Evolutionary conservation across 2,329 filamentous ascomycete genomes (phyloP).

Genomic region (Beauveria asiatica): DNA sequence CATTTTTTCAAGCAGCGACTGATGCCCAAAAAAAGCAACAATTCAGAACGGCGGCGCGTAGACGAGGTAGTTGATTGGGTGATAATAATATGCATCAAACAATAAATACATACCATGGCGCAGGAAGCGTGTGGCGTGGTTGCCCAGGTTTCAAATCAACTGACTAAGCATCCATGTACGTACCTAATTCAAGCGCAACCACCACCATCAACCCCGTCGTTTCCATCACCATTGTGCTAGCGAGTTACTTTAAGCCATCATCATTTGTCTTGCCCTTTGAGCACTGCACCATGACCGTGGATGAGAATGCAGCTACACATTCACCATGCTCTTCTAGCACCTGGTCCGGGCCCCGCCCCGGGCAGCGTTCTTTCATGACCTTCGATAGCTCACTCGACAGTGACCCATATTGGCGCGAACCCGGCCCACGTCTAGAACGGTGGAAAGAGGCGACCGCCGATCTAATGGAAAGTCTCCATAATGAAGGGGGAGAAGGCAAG

Average conservation of each 20-base stretch:
- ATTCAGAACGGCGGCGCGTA: not conserved
- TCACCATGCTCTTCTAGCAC: not conserved
- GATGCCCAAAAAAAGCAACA: not conserved
- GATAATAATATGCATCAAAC: not conserved
- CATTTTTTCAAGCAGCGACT: too few species aligned
- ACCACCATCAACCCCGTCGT: not conserved
- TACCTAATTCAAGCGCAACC: not conserved
- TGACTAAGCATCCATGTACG: too few species aligned
- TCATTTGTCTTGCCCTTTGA: not conserved
- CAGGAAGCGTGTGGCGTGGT: not conserved
- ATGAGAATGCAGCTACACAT: not conserved
- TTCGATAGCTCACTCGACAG: not conserved
- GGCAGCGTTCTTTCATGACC: not conserved
- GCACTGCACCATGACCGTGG: not conserved
- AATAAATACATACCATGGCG: not conserved
- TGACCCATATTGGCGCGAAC: not conserved
- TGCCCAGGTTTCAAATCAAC: too few species aligned
- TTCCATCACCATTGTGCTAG: not conserved
- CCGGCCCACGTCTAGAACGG: not conserved
- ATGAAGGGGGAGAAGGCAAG: not conserved
- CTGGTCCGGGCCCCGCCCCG: not conserved
- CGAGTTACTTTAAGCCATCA: not conserved
- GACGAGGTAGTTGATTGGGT: not conserved
- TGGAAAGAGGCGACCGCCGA: fast-evolving
- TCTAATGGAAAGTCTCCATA: not conserved